phyloP scores from a whole-genome alignment of 352 stramenopile species.

The Phytophthora tubulina region DNA sequence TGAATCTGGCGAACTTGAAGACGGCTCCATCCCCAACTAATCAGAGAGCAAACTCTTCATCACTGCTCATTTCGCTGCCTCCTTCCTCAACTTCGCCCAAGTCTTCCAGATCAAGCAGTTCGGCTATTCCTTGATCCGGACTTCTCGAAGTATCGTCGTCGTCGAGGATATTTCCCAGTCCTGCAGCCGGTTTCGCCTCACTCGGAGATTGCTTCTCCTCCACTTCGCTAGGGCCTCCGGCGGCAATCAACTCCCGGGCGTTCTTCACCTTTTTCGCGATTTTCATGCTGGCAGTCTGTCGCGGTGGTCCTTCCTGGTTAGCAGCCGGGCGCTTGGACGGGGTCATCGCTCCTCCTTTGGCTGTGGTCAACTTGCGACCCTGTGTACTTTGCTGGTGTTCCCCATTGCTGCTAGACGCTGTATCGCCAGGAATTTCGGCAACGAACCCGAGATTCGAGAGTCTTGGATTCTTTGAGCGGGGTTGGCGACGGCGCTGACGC shows the following conservation, averaged over 20 bases:
- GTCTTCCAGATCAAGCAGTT: conserved; percentile 29
- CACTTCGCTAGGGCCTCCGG: neutral
- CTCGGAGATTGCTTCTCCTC: conserved; percentile 23
- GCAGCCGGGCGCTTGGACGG: conserved; percentile 22
- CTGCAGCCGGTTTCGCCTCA: conserved; percentile 1
- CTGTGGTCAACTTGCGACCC: neutral
- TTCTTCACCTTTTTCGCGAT: conserved; percentile 33
- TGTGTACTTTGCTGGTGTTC: neutral
- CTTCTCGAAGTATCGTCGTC: conserved; percentile 17
- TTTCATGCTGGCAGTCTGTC: conserved; percentile 16
- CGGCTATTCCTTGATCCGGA: conserved; percentile 27
- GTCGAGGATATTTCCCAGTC: conserved; percentile 4
- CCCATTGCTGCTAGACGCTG: conserved; percentile 1
- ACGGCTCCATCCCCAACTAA: conserved; percentile 22
- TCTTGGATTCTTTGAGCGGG: conserved; percentile 4
- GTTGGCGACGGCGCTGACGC: conserved; percentile 41
- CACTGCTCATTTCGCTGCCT: conserved; percentile 28
- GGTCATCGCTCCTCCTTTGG: conserved; percentile 11
- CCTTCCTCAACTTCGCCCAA: conserved; percentile 26
- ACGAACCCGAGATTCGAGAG: conserved; percentile 6
- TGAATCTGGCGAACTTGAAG: conserved; percentile 47
- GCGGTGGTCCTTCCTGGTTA: conserved; percentile 6
- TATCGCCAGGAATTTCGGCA: neutral
- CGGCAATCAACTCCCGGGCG: conserved; percentile 15
- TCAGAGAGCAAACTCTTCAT: conserved; percentile 32